Evolutionary conservation across 2,329 filamentous ascomycete genomes (phyloP), one percentile per base, ranked within the genome.

Genomic region (Huntiella omanensis): DNA sequence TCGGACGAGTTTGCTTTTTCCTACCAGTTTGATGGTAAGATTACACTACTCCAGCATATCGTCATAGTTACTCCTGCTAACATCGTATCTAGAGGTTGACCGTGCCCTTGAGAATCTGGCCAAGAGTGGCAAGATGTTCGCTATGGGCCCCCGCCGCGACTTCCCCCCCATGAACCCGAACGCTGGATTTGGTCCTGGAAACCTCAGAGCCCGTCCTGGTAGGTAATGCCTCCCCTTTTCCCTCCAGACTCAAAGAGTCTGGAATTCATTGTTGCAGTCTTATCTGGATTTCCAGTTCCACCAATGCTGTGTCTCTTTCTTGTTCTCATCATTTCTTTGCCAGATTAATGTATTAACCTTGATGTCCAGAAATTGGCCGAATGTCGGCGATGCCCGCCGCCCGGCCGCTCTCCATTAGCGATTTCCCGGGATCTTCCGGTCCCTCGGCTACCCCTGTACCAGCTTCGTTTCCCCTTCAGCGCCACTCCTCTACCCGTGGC

Each of bases 51-150:
- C 4, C 2, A 28, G 6, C 6, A 7, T 3, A 7, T 28, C 8
- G 10, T 28, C 7, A 12, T 12, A n/a, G 37, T 10, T 10, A 33
- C 13, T 33, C 33, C 13, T 43, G n/a, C 45, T 47, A 47, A 47
- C 34, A 7, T 10, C 12, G 3, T 3, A 35, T 33, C 15, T 34
- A 94, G 91, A 98, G 75, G 86, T 98, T 56, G 91, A 96, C 54
- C 81, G 88, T 60, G 88, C 88, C 55, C 78, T 88, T 58, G 91
- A 96, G 59, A 96, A 96, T 63, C 74, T 98, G 51, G 74, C 88
- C 58, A 96, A 96, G 73, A 94, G 87, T 62, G 87, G 87, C 58
- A 96, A 96, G 70, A 79, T 87, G 66, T 91, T 88, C 64, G 76
- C 71, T 58, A 65, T 67, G 58, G 69, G 69, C 57, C 73, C 68